A percentile compares a stretch with the other conserved stretches of the same genome.
These are phyloP conservation scores for Apiospora rasikravindrae DNA, from an alignment of 2,329 filamentous ascomycete species.

Conservation along the genomic window DNA sequence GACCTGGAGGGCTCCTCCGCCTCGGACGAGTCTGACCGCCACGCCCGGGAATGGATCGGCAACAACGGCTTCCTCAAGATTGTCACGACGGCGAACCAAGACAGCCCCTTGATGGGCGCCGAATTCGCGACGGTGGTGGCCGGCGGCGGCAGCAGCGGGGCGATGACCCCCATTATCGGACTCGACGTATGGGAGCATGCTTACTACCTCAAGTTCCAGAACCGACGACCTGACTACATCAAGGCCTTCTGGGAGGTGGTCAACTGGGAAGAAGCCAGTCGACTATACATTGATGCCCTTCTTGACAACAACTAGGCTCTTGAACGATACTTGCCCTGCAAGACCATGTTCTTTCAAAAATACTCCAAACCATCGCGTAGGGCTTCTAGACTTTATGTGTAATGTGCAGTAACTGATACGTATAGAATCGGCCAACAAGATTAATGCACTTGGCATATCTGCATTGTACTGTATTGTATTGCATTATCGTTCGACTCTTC, in stretches of 20 bases:
- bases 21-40: too few relatives aligned
- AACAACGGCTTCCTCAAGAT: not conserved
- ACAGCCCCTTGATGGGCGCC: slow-evolving; percentile 11
- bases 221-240: slow-evolving; percentile 18
- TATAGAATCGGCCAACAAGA: not conserved
- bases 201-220: slow-evolving; percentile 17
- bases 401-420: not conserved
- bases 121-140: not conserved
- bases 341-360: not conserved
- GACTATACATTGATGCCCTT: not conserved
- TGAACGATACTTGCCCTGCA: not conserved
- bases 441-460: not conserved
- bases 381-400: not conserved
- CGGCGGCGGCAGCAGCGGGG: not conserved
- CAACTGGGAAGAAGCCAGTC: slow-evolving; percentile 16
- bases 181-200: slow-evolving; percentile 20
- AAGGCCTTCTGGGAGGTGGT: slow-evolving; percentile 19
- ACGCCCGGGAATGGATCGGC: too few relatives aligned
- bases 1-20: too few relatives aligned
- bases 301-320: not conserved
- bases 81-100: slow-evolving; percentile 9
- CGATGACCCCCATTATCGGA: not conserved
- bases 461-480: not conserved
- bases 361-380: not conserved
- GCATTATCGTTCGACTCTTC: slow-evolving; percentile 1